Conservation (phyloP, 164 flowering plant genomes). For the Dillenia turbinata region DNA sequence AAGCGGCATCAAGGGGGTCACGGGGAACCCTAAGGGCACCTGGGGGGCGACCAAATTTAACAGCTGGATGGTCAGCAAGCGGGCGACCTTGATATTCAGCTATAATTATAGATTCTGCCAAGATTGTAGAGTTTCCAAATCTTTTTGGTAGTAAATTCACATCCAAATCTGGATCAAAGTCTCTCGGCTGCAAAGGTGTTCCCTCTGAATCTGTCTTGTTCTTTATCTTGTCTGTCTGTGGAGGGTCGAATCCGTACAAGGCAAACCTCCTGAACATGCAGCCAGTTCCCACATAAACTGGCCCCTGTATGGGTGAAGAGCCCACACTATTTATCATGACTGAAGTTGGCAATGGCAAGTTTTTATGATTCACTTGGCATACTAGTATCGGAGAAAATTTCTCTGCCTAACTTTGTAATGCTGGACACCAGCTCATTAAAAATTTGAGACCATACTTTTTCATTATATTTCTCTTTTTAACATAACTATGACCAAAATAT, state of each 20-base stretch:
- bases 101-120: slow-evolving; percentile 59
- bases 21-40: slow-evolving; percentile 60
- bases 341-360: no score
- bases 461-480: no score
- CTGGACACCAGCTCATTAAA: no score
- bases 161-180: slow-evolving; percentile 53
- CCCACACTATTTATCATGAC: no score
- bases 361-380: neutral
- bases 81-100: slow-evolving; percentile 84
- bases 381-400: no score
- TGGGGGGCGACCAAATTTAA: slow-evolving; percentile 68
- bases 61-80: slow-evolving; percentile 68
- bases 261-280: slow-evolving; percentile 73
- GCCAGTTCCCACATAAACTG: slow-evolving; percentile 83
- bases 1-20: slow-evolving; percentile 71
- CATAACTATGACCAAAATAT: no score
- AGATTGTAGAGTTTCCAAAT: slow-evolving; percentile 70
- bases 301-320: slow-evolving; percentile 34
- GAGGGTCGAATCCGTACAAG: slow-evolving; percentile 77
- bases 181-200: slow-evolving; percentile 34
- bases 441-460: no score
- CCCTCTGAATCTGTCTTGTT: slow-evolving; percentile 25
- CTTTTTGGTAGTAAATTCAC: slow-evolving; percentile 56
- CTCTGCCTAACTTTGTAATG: no score
- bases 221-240: slow-evolving; percentile 27